Base-by-base conservation (phyloP, 2,329 filamentous ascomycete species). In the Monosporascus sp. region DNA sequence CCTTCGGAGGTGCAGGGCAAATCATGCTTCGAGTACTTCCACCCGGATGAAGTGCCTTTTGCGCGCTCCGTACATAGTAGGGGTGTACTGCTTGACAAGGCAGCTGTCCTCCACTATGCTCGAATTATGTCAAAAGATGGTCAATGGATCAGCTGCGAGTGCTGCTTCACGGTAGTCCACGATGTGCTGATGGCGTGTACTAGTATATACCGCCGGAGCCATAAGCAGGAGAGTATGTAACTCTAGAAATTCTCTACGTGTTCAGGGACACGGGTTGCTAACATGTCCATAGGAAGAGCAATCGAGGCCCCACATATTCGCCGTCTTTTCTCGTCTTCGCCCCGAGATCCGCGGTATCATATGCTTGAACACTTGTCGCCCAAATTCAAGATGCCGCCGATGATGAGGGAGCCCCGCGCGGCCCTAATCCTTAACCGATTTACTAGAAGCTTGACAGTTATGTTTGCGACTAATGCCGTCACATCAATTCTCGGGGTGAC, bases 391-490 rank as follows among this genome's bases (percentile, higher is more conserved):
- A 78, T 80, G 68, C 74, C 83, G 1, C 74, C 81, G 17, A 79
- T 79, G 57, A 80, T 82, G 51, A 86, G 90, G 59, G 90, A 95
- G 67, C 89, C 90, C 8, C 81, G 90, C 41, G 90, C 90, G 3
- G 90, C 90, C 18, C 75, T 96, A 5, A 94, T 96, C 58, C 74
- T 96, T 24, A 95, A 96, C 64, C 81, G 90, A 15, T 96, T 95
- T 66, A 93, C 90, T 3, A 80, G 89, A 17, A 91, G 88, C 6
- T 74, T 93, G 53, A 88, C 86, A 22, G 84, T 95, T 65, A 91
- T 96, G 87, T 95, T 91, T 69, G 89, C 89, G 14, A 95, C 90
- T 0, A 85, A 84, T 61, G 86, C 89, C 2, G 79, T 95, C 25
- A 73, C 83, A 20, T 79, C 85, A n/a, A 86, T 96, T 52, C 79